Percentiles rank a stretch among this genome's conserved stretches.
These are phyloP conservation scores for Blepharisma japonicum DNA, from an alignment of 73 alveolate species.

Conservation along the genomic window DNA sequence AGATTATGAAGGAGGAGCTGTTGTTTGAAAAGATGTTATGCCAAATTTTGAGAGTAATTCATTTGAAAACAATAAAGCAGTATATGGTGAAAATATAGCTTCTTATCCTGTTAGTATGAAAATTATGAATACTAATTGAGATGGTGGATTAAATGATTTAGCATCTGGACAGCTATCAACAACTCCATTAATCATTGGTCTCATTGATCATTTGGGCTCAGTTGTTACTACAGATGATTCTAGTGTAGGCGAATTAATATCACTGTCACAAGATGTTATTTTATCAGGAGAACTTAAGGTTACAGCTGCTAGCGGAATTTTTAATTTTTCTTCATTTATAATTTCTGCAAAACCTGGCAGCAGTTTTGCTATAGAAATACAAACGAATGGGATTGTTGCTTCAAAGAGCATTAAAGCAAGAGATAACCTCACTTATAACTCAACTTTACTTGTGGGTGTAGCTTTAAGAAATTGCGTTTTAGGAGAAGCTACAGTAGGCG, in stretches of 20 bases:
- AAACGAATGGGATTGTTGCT: background rate
- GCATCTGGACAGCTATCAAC: no score
- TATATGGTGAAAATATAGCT: background rate
- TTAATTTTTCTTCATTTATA: background rate
- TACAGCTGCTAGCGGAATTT: background rate
- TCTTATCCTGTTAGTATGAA: background rate
- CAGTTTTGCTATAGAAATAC: background rate
- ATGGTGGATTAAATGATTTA: no score
- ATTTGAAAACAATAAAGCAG: background rate
- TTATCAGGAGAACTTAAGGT: background rate
- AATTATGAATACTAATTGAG: background rate
- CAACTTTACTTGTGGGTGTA: background rate
- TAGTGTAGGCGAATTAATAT: background rate
- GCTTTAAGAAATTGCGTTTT: background rate
- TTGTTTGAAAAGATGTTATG: background rate
- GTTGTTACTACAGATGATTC: background rate
- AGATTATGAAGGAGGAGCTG: slow-evolving; percentile 15
- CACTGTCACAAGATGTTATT: background rate
- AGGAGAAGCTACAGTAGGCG: background rate
- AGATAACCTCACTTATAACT: background rate
- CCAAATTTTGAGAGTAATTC: background rate
- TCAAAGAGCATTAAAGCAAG: background rate
- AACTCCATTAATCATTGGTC: no score
- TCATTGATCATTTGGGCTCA: no score
- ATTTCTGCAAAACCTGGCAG: background rate